Evolutionary conservation across 2,329 filamentous ascomycete species (phyloP), one percentile per base, ranked within the genome.

Genomic region (Talaromyces sp.): DNA sequence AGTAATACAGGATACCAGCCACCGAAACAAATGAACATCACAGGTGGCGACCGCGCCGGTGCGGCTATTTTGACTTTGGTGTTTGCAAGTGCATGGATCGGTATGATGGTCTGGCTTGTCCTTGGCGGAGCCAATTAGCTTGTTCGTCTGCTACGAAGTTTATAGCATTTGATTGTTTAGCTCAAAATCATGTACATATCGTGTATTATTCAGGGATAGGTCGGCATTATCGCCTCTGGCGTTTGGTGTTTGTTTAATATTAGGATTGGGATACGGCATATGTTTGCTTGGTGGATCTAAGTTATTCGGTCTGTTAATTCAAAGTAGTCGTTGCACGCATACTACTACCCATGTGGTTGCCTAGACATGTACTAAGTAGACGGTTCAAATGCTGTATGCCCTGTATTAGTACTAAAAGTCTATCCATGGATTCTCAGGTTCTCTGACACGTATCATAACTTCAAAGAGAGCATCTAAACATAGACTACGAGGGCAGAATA

Each of bases 21-120:
- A 22, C 47, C 56, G 10, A 60, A 60, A 33, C 3, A 22, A 35
- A 50, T 19, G 37, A 22, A 31, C 16, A 67, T 67, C 22, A 64
- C 63, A 3, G 62, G 68, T 50, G 64, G 47, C 10, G 67, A 69
- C 52, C 54, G 67, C 11, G 54, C 66, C 2, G 66, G 63, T 39
- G 62, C 63, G 24, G 66, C 63, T 35, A 69, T 73, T 60, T 19
- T 68, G 24, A 68, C 67, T 4, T 45, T 67, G n/a, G 37, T 67
- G 4, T 68, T 68, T 39, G 37, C 63, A 31, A 56, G 41, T 33
- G 56, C 50, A 19, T 68, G 67, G 67, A 52, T 68, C 13, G 67
- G 65, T 13, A 67, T 65, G 65, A 67, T 67, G 60, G 59, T 61
- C 16, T 68, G 67, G 67, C 63, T 68, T 52, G 43, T 68, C 27